Base-by-base conservation (phyloP, 73 alveolate genomes). In the Uronychia setigera region DNA sequence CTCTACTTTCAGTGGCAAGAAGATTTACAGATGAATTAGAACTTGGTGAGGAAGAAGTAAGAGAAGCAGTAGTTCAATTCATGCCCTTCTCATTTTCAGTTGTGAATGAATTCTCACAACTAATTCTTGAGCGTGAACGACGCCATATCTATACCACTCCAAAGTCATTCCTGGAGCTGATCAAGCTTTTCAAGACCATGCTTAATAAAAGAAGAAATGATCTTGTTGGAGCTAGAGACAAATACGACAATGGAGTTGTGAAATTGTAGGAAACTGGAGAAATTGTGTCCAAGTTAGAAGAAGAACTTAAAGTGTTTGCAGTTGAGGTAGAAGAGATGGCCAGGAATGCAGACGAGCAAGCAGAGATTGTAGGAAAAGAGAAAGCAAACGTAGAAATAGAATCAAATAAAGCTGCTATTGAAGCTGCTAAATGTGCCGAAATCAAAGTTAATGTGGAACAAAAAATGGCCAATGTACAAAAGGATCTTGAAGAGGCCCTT, bases 101-200 rank as follows among this genome's bases (percentile, higher is more conserved):
- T 33, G 99, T 98, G 80, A 99, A 99, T 81, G 97, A 93, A 46
- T 89, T 94, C 80, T 96, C 99, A 19, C 95, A 87, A 74, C 95
- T 94, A 59, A 94, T 95, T 87, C 78, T 96, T 59, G 99, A 94
- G 82, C 86, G 88, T 59, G 99, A 94, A 84, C 95, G 99, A 94
- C 93, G 99, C 81, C 97, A 95, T 88, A 99, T 99, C 83, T 99
- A 99, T 94, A 97, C 99, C 59, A 99, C 99, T 11, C 99, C 99
- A 58, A 99, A 99, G 95, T 97, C 99, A 76, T 99, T 99, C 98
- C 93, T 99, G 83, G 99, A 99, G 94, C 95, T 99, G 81, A 97
- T 99, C 89, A 98, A 98, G 91, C 97, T 99, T 84, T 99, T 97
- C 94, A 98, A 97, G 80, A 89, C 95, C 76, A 99, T 99, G 99